phyloP scores from a whole-genome alignment of 768 basidiomycete species.

The Mycena vulgaris region DNA sequence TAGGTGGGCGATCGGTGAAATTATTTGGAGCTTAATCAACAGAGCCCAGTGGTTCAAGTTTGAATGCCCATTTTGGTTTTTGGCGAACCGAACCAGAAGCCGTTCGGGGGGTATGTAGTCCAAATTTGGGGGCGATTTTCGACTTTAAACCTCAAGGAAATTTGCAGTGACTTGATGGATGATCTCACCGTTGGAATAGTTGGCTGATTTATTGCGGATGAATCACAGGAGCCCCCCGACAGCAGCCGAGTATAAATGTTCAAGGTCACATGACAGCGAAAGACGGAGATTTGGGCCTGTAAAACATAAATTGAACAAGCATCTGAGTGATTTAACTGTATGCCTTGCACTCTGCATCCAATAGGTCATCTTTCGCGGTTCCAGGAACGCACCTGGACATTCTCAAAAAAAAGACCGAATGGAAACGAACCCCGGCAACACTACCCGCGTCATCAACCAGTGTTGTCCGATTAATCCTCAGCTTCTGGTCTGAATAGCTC shows the following conservation, averaged over 20 bases:
- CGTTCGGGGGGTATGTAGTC: neutral
- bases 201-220: constrained; percentile 1
- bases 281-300: constrained; percentile 14
- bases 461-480: too few relatives aligned
- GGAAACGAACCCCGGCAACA: too few relatives aligned
- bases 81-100: constrained; percentile 4
- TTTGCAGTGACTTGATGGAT: neutral
- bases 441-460: too few relatives aligned
- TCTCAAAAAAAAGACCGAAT: neutral
- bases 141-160: neutral
- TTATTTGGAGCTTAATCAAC: too few relatives aligned
- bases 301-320: constrained; percentile 5
- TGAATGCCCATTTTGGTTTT: too few relatives aligned
- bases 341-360: constrained; percentile 6
- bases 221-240: neutral
- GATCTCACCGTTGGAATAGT: constrained; percentile 1
- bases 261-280: constrained; percentile 6
- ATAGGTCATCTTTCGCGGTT: neutral
- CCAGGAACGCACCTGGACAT: neutral
- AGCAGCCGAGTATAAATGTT: neutral
- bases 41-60: too few relatives aligned
- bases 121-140: neutral
- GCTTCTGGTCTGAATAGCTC: too few relatives aligned
- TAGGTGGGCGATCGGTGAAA: too few relatives aligned
- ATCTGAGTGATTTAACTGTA: neutral